Base-by-base conservation (phyloP, 176 grass and related monocot species). In the Avena atlantica region DNA sequence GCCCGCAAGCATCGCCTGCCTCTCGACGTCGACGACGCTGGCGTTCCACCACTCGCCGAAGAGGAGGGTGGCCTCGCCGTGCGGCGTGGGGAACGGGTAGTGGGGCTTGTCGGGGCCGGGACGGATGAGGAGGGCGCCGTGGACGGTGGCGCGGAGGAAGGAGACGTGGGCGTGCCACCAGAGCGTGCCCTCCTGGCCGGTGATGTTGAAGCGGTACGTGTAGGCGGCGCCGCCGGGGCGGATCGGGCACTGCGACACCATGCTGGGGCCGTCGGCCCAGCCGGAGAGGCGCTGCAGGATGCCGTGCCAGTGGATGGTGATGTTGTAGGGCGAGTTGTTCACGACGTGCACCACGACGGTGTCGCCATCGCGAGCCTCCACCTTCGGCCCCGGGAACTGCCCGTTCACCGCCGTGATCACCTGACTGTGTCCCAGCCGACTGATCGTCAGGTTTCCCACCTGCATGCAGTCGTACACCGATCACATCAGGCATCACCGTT, bases 221-320 rank as follows among this genome's bases (percentile, higher is more conserved):
- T 88, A 93, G 76, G 55, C 55, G 48, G 6, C 64, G 76, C 20
- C 88, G 21, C 85, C 92, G 1, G 92, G 78, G 68, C 42, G 86
- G 66, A 95, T 86, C 21, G 93, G 93, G 74, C 93, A 95, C 78
- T 95, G 93, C 14, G 93, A 73, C 56, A 95, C 89, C 90, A 95
- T 95, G 77, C 40, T 88, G 20, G 93, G 83, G 14, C 93, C 93
- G 66, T 95, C 93, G 14, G 90, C 74, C 93, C 93, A 95, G 10
- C 40, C 44, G 10, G 84, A 86, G 45, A 81, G 47, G 42, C 79
- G 86, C 72, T 95, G 93, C 20, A 95, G 87, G 37, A 95, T 70
- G n/a, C 93, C 93, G 45, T 95, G 93, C 92, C 92, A 94, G 86
- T 94, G 92, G 78, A 94, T 86, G 21, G 86, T 91, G 10, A 94